These are phyloP conservation scores for Trametes coccinea DNA, from an alignment of 768 basidiomycete species.

Conservation along the genomic window DNA sequence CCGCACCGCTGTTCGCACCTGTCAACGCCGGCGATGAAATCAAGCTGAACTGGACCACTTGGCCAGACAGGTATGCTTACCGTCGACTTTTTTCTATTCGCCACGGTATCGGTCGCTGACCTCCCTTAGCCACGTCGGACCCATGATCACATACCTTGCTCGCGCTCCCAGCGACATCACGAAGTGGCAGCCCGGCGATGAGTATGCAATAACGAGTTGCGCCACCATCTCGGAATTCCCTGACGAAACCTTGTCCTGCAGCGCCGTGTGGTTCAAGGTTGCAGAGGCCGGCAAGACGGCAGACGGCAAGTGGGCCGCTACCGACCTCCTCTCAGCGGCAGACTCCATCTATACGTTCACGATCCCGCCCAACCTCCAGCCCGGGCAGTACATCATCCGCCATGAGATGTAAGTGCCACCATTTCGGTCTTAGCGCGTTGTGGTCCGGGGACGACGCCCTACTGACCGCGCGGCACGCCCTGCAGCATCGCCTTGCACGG, in stretches of 20 bases:
- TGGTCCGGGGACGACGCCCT: neutral
- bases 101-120: too few relatives aligned
- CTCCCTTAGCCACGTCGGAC: conserved; percentile 31
- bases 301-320: conserved; percentile 47
- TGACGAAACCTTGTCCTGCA: conserved; percentile 10
- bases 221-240: too few relatives aligned
- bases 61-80: conserved; percentile 28
- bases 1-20: conserved; percentile 42
- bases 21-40: conserved; percentile 43
- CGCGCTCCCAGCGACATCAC: conserved; percentile 47
- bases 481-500: conserved; percentile 42
- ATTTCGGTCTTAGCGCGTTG: neutral
- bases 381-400: conserved; percentile 51
- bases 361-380: conserved; percentile 45
- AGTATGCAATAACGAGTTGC: conserved; percentile 28
- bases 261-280: conserved; percentile 55
- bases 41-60: conserved; percentile 42
- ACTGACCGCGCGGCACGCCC: neutral
- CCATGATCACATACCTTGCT: conserved; percentile 49
- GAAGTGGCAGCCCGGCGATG: conserved; percentile 42
- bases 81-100: too few relatives aligned
- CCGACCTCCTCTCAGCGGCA: conserved; percentile 39
- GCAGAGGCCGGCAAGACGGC: conserved; percentile 46
- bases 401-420: conserved; percentile 43
- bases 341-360: conserved; percentile 48